These are phyloP conservation scores for Exophiala spinifera DNA, from an alignment of 2,329 filamentous ascomycete species.

Conservation along the genomic window DNA sequence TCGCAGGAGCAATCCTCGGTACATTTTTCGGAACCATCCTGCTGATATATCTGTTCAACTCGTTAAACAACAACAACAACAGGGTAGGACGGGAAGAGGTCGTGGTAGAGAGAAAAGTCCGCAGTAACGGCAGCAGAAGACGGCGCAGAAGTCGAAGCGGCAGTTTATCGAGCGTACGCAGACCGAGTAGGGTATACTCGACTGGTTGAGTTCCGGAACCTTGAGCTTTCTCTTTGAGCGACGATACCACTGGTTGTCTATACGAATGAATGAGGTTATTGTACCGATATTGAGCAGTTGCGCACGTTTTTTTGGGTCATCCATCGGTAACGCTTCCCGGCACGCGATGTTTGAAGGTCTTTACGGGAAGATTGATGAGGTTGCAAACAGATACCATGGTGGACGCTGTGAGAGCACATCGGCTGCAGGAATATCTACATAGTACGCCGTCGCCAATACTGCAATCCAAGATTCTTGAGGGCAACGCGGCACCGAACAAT, in stretches of 20 bases:
- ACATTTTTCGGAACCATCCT: slow-evolving; percentile 30
- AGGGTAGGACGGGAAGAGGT: slow-evolving; percentile 22
- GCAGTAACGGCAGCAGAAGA: slow-evolving; percentile 18
- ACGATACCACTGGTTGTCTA: background rate
- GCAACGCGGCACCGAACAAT: too few species aligned
- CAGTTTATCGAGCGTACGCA: slow-evolving; percentile 26
- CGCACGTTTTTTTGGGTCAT: background rate
- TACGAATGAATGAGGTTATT: background rate
- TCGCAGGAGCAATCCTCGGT: slow-evolving; percentile 29
- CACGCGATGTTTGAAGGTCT: too few species aligned
- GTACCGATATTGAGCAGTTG: background rate
- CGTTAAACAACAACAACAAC: slow-evolving; percentile 9
- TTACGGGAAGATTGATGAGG: too few species aligned
- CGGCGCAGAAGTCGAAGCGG: slow-evolving; percentile 24
- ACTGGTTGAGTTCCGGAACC: background rate
- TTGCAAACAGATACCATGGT: too few species aligned
- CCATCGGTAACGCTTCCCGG: too few species aligned
- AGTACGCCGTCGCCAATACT: too few species aligned
- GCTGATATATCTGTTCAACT: slow-evolving; percentile 27
- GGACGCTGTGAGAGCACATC: too few species aligned
- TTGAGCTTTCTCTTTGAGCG: background rate
- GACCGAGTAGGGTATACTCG: slow-evolving; percentile 28
- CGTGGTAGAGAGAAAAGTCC: slow-evolving; percentile 25
- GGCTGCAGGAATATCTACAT: too few species aligned
- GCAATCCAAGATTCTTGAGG: too few species aligned